Percentiles rank a stretch among this genome's conserved stretches.
These are phyloP conservation scores for Colletotrichum ledebouriae DNA, from an alignment of 2,329 filamentous ascomycete genomes.

Conservation along the genomic window DNA sequence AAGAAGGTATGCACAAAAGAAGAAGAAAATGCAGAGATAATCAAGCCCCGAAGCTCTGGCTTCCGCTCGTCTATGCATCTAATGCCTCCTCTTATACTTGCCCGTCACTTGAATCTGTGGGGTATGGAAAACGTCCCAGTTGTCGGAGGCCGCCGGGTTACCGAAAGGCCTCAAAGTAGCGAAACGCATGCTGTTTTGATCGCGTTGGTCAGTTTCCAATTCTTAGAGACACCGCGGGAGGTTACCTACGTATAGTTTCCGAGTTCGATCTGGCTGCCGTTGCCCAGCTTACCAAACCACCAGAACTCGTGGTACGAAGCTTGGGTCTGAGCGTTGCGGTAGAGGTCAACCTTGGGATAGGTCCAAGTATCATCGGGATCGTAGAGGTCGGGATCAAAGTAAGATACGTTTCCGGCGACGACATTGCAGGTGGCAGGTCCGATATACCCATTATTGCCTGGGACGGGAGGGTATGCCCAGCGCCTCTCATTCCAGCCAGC, in stretches of 20 bases:
- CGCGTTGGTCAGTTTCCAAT: background rate
- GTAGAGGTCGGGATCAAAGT: slow-evolving; percentile 51
- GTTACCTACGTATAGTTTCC: slow-evolving; percentile 37
- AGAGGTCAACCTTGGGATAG: slow-evolving; percentile 50
- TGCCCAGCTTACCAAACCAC: slow-evolving; percentile 42
- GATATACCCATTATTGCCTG: slow-evolving; percentile 55
- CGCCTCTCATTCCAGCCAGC: slow-evolving; percentile 53
- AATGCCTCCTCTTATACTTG: slow-evolving; percentile 29
- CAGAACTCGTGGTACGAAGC: slow-evolving; percentile 28
- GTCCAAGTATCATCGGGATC: slow-evolving; percentile 55
- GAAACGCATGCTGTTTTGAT: slow-evolving; percentile 51
- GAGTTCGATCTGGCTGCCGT: slow-evolving; percentile 36
- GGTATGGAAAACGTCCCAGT: slow-evolving; percentile 57
- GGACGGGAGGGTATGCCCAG: slow-evolving; percentile 58
- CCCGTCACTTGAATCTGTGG: slow-evolving; percentile 51
- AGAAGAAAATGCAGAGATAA: background rate
- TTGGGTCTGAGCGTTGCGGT: slow-evolving; percentile 43
- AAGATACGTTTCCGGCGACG: slow-evolving; percentile 46
- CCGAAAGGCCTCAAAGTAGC: slow-evolving; percentile 58
- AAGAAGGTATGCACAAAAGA: background rate
- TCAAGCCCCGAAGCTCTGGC: background rate
- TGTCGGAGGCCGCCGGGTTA: slow-evolving; percentile 55
- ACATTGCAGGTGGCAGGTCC: slow-evolving; percentile 55
- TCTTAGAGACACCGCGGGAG: no score
- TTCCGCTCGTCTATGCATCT: background rate